Evolutionary conservation across 306 rosid genomes (phyloP), one percentile per base, ranked within the genome.

Genomic region (Delonix regia): DNA sequence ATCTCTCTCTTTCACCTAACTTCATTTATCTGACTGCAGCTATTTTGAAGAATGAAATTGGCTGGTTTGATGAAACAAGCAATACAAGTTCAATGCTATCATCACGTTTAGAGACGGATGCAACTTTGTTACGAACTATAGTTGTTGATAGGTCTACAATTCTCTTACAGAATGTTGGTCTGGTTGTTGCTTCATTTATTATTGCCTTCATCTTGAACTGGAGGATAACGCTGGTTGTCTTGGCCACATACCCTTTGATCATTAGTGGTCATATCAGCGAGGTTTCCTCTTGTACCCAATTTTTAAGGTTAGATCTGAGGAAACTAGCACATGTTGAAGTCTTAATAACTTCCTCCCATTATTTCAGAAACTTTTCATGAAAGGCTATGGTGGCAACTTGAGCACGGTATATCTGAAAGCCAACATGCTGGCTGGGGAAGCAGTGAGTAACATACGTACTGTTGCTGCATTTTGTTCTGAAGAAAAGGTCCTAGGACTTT

Each of bases 371-470:
- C 93, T 95, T 77, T 95, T 95, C 85, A 86, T 95, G 91, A 73
- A 92, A 89, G 99, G 99, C 61, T 95, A 87, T 68, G 98, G 98
- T 77, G 99, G 99, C n/a, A 95, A 95, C 92, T 88, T 95, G 90
- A 95, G 97, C 94, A 92, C 90, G 82, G 95, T 97, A 68, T 92
- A 95, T 87, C 90, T 92, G 62, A 95, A 89, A 84, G 98, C 98
- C 49, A 95, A 92, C 83, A 95, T 91, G 95, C 68, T 95, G 71
- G 98, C 99, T 7, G 98, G 99, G 41, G 99, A 95, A 80, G 99
- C 99, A 6, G 99, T 95, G 81, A 87, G 98, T 67, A 95, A 95
- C 69, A 88, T 95, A 4, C 90, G 99, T 76, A 95, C 99, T 22
- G 97, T 95, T 41, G 91, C 97, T 19, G 99, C 99, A 60, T 92